Evolutionary conservation across 2,329 filamentous ascomycete species (phyloP).

Genomic region (Cladosporium sp.): DNA sequence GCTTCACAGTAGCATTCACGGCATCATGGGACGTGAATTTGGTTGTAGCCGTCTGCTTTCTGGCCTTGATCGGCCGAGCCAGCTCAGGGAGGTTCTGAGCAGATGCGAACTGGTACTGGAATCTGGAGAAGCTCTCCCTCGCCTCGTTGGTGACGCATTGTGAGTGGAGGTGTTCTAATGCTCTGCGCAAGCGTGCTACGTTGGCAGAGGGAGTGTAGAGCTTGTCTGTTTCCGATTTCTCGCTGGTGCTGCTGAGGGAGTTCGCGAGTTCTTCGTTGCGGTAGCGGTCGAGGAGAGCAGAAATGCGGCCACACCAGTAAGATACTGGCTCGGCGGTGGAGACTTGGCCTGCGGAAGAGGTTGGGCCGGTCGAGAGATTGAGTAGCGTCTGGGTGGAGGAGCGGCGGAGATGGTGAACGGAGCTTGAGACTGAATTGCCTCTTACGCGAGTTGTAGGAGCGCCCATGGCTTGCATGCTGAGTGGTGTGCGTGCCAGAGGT

Average conservation of each 20-base stretch:
- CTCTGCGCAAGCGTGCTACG: slow-evolving; percentile 25
- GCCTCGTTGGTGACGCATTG: slow-evolving; percentile 28
- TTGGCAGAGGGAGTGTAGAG: slow-evolving; percentile 27
- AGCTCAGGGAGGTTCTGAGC: slow-evolving; percentile 22
- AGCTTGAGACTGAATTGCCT: slow-evolving; percentile 7
- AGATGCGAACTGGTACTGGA: slow-evolving; percentile 26
- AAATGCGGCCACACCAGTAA: slow-evolving; percentile 62
- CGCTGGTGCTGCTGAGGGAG: slow-evolving; percentile 17
- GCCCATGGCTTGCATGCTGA: not conserved
- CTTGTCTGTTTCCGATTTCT: slow-evolving; percentile 22
- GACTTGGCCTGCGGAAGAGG: slow-evolving; percentile 14
- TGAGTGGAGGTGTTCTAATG: slow-evolving; percentile 24
- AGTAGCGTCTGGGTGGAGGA: slow-evolving; percentile 8
- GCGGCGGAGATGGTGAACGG: slow-evolving; percentile 9
- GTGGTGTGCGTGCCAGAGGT: slow-evolving; percentile 12
- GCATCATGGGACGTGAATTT: not conserved
- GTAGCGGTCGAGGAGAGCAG: slow-evolving; percentile 52
- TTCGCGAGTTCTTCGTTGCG: slow-evolving; percentile 38
- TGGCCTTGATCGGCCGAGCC: slow-evolving; percentile 15
- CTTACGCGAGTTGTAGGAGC: slow-evolving; percentile 5
- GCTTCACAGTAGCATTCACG: not conserved
- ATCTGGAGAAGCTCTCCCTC: slow-evolving; percentile 25
- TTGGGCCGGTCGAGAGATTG: not conserved
- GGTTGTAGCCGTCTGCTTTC: slow-evolving; percentile 7
- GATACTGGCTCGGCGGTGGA: slow-evolving; percentile 34